phyloP scores from a whole-genome alignment of 371 early-diverging fungal genomes.

The Mucor plumbeus region DNA sequence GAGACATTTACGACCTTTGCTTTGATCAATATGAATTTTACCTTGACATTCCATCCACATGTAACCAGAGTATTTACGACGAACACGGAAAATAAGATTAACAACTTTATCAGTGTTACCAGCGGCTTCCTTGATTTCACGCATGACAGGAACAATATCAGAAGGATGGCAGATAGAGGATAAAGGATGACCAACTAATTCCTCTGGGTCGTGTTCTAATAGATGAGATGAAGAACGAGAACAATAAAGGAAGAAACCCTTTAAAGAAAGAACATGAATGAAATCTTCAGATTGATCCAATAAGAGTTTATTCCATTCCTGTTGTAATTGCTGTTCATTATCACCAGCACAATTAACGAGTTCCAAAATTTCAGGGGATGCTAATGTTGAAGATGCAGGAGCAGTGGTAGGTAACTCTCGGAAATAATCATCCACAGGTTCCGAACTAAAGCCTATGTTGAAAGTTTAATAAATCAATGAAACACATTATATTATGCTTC shows the following conservation, averaged over 20 bases:
- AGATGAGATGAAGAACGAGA: slow-evolving; percentile 52
- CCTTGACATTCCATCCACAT: slow-evolving; percentile 71
- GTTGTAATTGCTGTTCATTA: slow-evolving; percentile 37
- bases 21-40: slow-evolving; percentile 56
- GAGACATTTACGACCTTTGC: slow-evolving; percentile 69
- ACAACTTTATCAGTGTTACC: slow-evolving; percentile 37
- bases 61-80: slow-evolving; percentile 59
- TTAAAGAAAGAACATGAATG: slow-evolving; percentile 66
- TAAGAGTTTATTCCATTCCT: slow-evolving; percentile 47
- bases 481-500: too few species aligned
- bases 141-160: slow-evolving; percentile 67
- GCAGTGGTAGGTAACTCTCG: slow-evolving; percentile 35
- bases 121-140: slow-evolving; percentile 61
- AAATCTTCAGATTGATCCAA: slow-evolving; percentile 59
- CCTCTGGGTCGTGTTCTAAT: slow-evolving; percentile 59
- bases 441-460: slow-evolving; percentile 23
- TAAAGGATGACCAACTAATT: slow-evolving; percentile 60
- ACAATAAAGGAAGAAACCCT: slow-evolving; percentile 68
- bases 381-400: slow-evolving; percentile 15
- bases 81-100: slow-evolving; percentile 63
- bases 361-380: slow-evolving; percentile 27
- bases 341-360: slow-evolving; percentile 37
- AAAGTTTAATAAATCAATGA: too few species aligned
- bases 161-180: slow-evolving; percentile 67
- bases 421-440: slow-evolving; percentile 46